Evolutionary conservation across 352 stramenopile species (phyloP), one percentile per base, ranked within the genome.

Genomic region (Pythium insidiosum): DNA sequence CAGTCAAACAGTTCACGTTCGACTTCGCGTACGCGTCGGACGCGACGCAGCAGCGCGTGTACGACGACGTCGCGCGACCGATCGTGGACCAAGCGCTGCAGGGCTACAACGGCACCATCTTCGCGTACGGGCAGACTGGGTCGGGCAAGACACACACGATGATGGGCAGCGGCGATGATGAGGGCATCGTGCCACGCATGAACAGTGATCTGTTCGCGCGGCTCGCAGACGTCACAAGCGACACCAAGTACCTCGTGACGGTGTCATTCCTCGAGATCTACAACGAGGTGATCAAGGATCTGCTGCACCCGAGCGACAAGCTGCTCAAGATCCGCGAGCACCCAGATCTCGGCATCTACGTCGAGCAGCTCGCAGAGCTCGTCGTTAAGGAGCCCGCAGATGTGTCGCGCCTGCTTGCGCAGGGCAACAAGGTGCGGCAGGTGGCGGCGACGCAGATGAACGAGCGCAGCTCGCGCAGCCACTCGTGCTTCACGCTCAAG

Each of bases 231-330:
- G 57, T 53, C n/a, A 46, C 63, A 18, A 61, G 48, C 4, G 53
- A 63, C 13, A 62, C 74, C 35, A 83, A 95, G 53, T 97, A 83
- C 53, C 66, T 95, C 23, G 70, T 97, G 13, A 88, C 78, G 1
- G 87, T 96, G 13, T 95, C 84, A n/a, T 98, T 95, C 51, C 62
- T 98, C 18, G 91, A 97, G 49, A 96, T 97, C 45, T 97, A 97
- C 69, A 97, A 97, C 56, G 92, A 97, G 55, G 76, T 95, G 1
- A 94, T 97, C 48, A 88, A 94, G 29, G 92, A 98, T 50, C 55
- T 98, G 44, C 73, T 98, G 13, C 95, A 97, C 47, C 85, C 88
- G 5, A 88, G 80, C 3, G 85, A 94, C 50, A 93, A 95, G 43
- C 34, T 93, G 44, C 78, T 97, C 43, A 88, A 96, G 57, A 95